A percentile compares a stretch with the other conserved stretches of the same genome.
phyloP scores from a whole-genome alignment of 2,329 filamentous ascomycete species.

The Fusarium sulawesiense region DNA sequence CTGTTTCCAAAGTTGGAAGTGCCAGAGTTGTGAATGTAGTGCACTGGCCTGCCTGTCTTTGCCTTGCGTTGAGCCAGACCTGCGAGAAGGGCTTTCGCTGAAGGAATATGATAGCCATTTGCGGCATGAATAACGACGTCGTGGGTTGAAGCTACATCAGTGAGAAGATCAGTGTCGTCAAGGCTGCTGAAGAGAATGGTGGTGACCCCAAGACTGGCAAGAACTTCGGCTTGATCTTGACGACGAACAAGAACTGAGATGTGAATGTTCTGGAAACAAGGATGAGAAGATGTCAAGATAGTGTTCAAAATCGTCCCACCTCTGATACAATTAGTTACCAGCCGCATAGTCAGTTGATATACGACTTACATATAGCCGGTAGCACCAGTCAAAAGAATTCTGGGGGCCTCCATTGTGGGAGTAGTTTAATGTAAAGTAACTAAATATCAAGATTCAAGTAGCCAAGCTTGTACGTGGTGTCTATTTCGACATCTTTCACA shows the following conservation, averaged over 20 bases:
- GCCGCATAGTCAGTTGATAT: rapidly evolving
- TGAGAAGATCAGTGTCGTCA: not conserved
- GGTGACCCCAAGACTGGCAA: not conserved
- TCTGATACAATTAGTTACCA: not conserved
- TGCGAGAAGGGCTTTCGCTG: not conserved
- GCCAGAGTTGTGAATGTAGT: constrained; percentile 19
- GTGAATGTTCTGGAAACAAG: not conserved
- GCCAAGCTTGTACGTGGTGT: not conserved
- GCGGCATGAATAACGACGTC: constrained; percentile 12
- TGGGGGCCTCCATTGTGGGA: not conserved
- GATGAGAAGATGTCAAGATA: not conserved
- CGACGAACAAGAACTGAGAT: not conserved
- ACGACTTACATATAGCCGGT: constrained; percentile 2
- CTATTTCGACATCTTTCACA: not conserved
- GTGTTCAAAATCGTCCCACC: constrained; percentile 6
- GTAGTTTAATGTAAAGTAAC: not conserved
- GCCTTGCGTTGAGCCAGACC: not conserved
- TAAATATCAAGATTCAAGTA: rapidly evolving
- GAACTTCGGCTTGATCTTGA: not conserved
- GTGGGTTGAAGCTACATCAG: not conserved
- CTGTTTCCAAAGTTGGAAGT: constrained; percentile 9
- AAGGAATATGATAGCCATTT: constrained; percentile 1
- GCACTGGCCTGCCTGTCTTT: not conserved
- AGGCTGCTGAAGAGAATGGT: not conserved
- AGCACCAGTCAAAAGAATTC: constrained; percentile 13